phyloP scores from a whole-genome alignment of 225 moss, liverwort and hornwort genomes.

The Polytrichum formosum region DNA sequence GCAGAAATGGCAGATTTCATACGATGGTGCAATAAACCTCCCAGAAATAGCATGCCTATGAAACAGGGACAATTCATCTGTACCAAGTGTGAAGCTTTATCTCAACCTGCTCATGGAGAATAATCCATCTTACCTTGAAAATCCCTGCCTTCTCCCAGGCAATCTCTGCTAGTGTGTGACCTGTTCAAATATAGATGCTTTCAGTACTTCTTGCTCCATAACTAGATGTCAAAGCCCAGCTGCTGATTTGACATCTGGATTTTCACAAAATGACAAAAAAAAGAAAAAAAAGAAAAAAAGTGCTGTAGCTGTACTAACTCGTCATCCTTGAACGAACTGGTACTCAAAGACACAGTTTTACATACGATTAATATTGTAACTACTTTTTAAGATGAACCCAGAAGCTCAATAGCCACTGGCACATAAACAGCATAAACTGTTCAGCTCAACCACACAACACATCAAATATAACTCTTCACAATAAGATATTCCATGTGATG shows the following conservation, averaged over 20 bases:
- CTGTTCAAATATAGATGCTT: slow-evolving; percentile 30
- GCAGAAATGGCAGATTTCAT: neutral
- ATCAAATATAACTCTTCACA: neutral
- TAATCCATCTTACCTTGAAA: slow-evolving; percentile 69
- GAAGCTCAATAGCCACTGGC: too few species aligned
- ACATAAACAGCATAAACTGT: neutral
- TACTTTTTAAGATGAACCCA: neutral
- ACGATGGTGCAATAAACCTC: too few species aligned
- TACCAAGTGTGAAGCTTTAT: neutral
- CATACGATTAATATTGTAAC: neutral
- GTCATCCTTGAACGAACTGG: too few species aligned
- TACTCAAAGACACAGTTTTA: too few species aligned
- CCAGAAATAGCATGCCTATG: too few species aligned
- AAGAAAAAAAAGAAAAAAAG: neutral
- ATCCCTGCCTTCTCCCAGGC: slow-evolving; percentile 97
- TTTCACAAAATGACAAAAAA: too few species aligned
- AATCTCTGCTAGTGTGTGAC: slow-evolving; percentile 78
- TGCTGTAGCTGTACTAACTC: neutral
- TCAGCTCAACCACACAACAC: slow-evolving; percentile 1
- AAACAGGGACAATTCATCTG: neutral
- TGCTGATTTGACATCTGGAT: too few species aligned
- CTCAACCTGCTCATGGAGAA: neutral
- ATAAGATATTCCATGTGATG: neutral
- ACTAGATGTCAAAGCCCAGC: slow-evolving; percentile 2
- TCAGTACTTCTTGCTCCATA: slow-evolving; percentile 14